Base-by-base conservation (phyloP, 495 filamentous ascomycete species). In the Oidiodendron maius region DNA sequence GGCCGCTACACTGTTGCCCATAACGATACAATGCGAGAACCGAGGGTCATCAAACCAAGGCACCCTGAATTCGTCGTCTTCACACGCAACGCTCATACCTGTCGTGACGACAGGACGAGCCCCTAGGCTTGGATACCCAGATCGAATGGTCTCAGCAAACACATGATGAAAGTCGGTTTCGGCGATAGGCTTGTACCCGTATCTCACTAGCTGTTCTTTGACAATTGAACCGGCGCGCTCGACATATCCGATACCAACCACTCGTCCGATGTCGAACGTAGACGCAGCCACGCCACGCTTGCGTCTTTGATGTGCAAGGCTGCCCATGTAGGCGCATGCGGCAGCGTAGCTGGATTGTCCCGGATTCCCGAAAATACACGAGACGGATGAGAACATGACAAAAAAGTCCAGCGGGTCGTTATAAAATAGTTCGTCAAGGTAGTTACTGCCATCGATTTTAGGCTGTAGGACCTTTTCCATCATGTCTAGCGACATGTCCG, bases 101-200 rank as follows among this genome's bases (percentile, higher is more conserved):
- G n/a, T n/a, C n/a, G n/a, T n/a, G n/a, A n/a, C n/a, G n/a, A n/a
- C n/a, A n/a, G n/a, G n/a, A n/a, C n/a, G n/a, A n/a, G n/a, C n/a
- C 1, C 49, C 23, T 18, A 28, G 48, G 28, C 17, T 43, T 0
- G 68, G 64, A 39, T 52, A 53, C 10, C 71, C 66, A 1, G 66
- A 59, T 16, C 60, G 46, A 17, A 83, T 68, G 18, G 76, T 74
- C 52, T 83, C 79, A 10, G 76, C 65, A 52, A 83, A 80, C 55
- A 79, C 68, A 49, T 80, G 74, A 28, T 78, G 75, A 41, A 82
- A 63, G 43, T 83, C 78, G 6, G 67, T 67, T 53, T 84, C 80
- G 1, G 77, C 79, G 40, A 82, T 18, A 22, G 20, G 39, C 4
- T 11, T 17, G 6, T 20, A 41, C 4, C 16, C 39, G n/a, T 18